Evolutionary conservation across 2,329 filamentous ascomycete species (phyloP).

Genomic region (Cercospora brassicicola): DNA sequence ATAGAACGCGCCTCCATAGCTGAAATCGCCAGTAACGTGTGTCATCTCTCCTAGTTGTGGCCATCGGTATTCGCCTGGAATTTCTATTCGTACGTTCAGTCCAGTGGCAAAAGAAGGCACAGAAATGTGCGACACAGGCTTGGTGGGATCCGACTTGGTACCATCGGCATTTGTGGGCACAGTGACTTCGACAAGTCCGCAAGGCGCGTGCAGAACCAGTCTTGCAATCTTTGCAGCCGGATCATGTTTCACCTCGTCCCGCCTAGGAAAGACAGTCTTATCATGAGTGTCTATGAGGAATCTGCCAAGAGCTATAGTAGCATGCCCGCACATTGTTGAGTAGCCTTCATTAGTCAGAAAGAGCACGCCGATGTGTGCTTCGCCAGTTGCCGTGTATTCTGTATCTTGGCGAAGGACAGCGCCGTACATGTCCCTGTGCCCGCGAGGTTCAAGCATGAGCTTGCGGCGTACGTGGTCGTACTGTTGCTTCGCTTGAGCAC

Average conservation of each 20-base stretch:
- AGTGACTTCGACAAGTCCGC: constrained; percentile 45
- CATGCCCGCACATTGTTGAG: constrained; percentile 56
- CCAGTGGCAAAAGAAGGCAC: constrained; percentile 47
- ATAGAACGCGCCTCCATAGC: constrained; percentile 51
- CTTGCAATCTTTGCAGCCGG: constrained; percentile 27
- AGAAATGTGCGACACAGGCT: constrained; percentile 46
- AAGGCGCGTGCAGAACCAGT: constrained; percentile 49
- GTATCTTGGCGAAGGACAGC: constrained; percentile 48
- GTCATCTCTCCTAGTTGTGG: constrained; percentile 38
- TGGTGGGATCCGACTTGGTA: constrained; percentile 40
- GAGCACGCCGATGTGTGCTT: constrained; percentile 52
- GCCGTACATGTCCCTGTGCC: constrained; percentile 56
- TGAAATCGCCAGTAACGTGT: constrained; percentile 40
- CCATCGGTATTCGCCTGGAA: constrained; percentile 42
- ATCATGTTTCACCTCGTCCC: constrained; percentile 39
- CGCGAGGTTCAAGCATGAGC: constrained; percentile 52
- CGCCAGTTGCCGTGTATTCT: constrained; percentile 37
- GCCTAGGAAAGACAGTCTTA: constrained; percentile 42
- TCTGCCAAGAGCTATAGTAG: constrained; percentile 51
- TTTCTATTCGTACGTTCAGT: constrained; percentile 34
- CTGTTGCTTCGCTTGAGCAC: constrained; percentile 38
- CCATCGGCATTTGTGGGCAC: constrained; percentile 42
- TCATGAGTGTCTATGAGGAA: constrained; percentile 43
- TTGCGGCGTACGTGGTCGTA: constrained; percentile 41
- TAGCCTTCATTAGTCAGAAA: constrained; percentile 53